Conservation (phyloP, 106 monocot species). For the Dendrobium huoshanense region DNA sequence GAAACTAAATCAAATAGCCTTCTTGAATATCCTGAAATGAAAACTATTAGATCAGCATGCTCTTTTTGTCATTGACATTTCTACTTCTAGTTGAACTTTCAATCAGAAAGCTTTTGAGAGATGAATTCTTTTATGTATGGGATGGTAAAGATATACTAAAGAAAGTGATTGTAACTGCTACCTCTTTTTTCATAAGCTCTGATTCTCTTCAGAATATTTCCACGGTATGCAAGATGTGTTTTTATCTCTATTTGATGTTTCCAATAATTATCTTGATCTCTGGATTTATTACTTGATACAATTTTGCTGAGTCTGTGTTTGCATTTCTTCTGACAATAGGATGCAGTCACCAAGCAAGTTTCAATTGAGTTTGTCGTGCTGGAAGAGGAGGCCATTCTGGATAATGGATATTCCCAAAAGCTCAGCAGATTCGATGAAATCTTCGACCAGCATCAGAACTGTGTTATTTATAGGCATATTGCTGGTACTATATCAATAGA, state of each 20-base stretch:
- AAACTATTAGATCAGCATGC: background rate
- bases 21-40: background rate
- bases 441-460: conserved; percentile 62
- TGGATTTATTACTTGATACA: background rate
- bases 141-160: conserved; percentile 47
- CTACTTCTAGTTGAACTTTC: conserved; percentile 29
- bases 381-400: conserved; percentile 28
- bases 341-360: conserved; percentile 64
- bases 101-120: conserved; percentile 38
- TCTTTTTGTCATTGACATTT: background rate
- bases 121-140: conserved; percentile 56
- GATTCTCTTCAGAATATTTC: conserved; percentile 52
- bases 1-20: background rate
- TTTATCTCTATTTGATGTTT: background rate
- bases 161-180: conserved; percentile 60
- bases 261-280: background rate
- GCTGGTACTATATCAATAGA: conserved; percentile 40
- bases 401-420: conserved; percentile 22
- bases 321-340: conserved; percentile 23
- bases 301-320: conserved; percentile 2
- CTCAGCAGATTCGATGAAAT: conserved; percentile 24
- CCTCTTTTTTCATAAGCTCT: conserved; percentile 23
- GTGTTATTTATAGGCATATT: conserved; percentile 46
- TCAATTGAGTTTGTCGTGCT: conserved; percentile 65
- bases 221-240: conserved; percentile 31